A percentile compares a stretch with the other conserved stretches of the same genome.
Conservation (phyloP, 805 yeast species). For the Candida hungchunana region DNA sequence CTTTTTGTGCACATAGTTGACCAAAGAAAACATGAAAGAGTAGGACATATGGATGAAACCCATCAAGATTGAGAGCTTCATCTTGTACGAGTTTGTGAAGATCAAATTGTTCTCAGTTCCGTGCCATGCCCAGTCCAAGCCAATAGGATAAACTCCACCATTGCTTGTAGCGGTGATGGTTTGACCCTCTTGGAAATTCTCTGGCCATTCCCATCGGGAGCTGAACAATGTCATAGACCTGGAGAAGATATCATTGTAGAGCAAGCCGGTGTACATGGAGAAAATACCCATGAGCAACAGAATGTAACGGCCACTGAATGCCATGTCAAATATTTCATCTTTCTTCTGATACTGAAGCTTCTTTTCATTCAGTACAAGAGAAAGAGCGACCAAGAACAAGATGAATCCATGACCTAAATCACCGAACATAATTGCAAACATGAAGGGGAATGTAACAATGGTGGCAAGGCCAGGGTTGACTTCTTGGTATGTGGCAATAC, state of each 20-base stretch:
- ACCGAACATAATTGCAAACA: slow-evolving; percentile 99
- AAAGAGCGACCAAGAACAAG: slow-evolving; percentile 66
- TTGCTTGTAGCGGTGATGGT: slow-evolving; percentile 58
- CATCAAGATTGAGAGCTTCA: slow-evolving; percentile 93
- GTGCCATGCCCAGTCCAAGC: slow-evolving; percentile 95
- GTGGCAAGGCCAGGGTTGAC: slow-evolving; percentile 96
- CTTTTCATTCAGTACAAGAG: slow-evolving; percentile 69
- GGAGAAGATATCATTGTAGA: slow-evolving; percentile 92
- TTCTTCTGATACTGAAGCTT: slow-evolving; percentile 64
- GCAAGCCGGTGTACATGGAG: slow-evolving; percentile 91
- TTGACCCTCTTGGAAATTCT: slow-evolving; percentile 55
- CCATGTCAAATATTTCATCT: slow-evolving; percentile 97
- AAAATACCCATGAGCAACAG: slow-evolving; percentile 88
- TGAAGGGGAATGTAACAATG: slow-evolving; percentile 91
- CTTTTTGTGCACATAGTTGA: slow-evolving; percentile 67
- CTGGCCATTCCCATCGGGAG: slow-evolving; percentile 96
- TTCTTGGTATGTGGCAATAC: slow-evolving; percentile 88
- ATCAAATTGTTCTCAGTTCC: slow-evolving; percentile 92
- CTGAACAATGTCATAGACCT: slow-evolving; percentile 80
- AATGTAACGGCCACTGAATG: slow-evolving; percentile 87
- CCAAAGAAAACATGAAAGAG: slow-evolving; percentile 79
- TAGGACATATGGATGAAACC: slow-evolving; percentile 95
- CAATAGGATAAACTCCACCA: slow-evolving; percentile 76
- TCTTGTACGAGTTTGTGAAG: slow-evolving; percentile 93
- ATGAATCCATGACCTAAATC: slow-evolving; percentile 95